Base-by-base conservation (phyloP, 768 basidiomycete species). In the Boletus sensibilis region DNA sequence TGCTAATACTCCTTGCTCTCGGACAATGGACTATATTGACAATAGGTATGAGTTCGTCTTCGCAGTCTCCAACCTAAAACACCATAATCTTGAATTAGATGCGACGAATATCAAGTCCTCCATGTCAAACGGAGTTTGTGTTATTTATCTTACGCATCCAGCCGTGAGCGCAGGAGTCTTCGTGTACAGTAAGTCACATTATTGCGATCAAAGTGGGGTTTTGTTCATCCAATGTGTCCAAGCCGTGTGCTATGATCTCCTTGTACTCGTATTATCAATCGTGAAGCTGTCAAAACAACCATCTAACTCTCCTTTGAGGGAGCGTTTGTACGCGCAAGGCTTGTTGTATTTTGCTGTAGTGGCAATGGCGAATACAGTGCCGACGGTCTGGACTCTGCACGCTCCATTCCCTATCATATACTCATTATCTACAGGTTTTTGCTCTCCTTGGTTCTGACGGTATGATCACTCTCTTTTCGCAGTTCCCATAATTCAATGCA, bases 1-100 rank as follows among this genome's bases (percentile, higher is more conserved):
- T 71, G 21, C 34, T 69, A 5, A 8, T 37, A 23, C 7, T 61
- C 5, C 3, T 60, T 14, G 23, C 57, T 2, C 20, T 67, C n/a
- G 69, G 64, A n/a, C 69, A 69, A 14, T 69, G 68, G 64, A 47
- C 52, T 5, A 34, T 63, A 8, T 44, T 69, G 12, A 51, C 41
- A 8, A 6, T 65, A 9, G 48, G 69, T 64, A 46, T 10, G 52
- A 9, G 16, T n/a, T 20, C 35, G 1, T 46, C 37, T 29, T 16
- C 10, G 5, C 10, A 20, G 8, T 5, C 23, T 25, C 37, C n/a
- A 21, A 21, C 20, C 16, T 11, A n/a, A 9, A 5, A 4, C 1
- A 11, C 12, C 18, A 12, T 31, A 14, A 45, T 13, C 23, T 27
- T 38, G n/a, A 3, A 41, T 39, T 20, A 69, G 68, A 60, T 41